Conservation (phyloP, 1,284 basidiomycete genomes). For the Microbotryomycetes sp. region DNA sequence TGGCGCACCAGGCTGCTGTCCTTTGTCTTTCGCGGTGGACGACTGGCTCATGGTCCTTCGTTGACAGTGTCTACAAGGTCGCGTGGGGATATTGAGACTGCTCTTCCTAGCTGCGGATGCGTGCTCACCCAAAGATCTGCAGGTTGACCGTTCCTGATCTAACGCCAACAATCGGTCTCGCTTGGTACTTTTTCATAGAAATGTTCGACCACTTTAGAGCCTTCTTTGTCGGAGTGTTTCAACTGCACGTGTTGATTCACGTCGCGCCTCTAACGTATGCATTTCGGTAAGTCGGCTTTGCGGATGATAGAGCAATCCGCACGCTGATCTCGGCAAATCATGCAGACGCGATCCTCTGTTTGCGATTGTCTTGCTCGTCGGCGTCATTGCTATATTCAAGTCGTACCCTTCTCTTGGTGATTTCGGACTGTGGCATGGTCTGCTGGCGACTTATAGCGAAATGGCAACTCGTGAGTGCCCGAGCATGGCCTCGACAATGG, state of each 20-base stretch:
- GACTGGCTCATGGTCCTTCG: constrained; percentile 41
- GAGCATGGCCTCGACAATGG: too few relatives aligned
- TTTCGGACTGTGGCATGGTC: constrained; percentile 72
- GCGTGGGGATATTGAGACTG: constrained; percentile 51
- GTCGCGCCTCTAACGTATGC: constrained; percentile 68
- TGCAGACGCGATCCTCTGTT: constrained; percentile 74
- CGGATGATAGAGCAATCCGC: not conserved
- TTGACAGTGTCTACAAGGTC: constrained; percentile 66
- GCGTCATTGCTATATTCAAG: constrained; percentile 78
- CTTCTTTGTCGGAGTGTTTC: constrained; percentile 95
- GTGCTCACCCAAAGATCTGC: too few relatives aligned
- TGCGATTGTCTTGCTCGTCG: constrained; percentile 66
- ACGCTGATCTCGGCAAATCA: not conserved
- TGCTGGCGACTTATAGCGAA: constrained; percentile 77
- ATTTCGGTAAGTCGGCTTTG: constrained; percentile 11
- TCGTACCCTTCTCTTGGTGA: constrained; percentile 87
- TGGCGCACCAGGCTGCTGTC: constrained; percentile 15
- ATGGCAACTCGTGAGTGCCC: constrained; percentile 63
- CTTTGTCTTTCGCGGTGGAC: constrained; percentile 24
- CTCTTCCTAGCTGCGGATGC: not conserved
- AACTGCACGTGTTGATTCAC: constrained; percentile 77
- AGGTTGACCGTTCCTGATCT: constrained; percentile 72
- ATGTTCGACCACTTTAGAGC: constrained; percentile 97
- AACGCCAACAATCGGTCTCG: constrained; percentile 86
- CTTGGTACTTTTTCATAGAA: constrained; percentile 99